Evolutionary conservation across 1,284 basidiomycete genomes (phyloP).

Genomic region (Ustilago tritici): DNA sequence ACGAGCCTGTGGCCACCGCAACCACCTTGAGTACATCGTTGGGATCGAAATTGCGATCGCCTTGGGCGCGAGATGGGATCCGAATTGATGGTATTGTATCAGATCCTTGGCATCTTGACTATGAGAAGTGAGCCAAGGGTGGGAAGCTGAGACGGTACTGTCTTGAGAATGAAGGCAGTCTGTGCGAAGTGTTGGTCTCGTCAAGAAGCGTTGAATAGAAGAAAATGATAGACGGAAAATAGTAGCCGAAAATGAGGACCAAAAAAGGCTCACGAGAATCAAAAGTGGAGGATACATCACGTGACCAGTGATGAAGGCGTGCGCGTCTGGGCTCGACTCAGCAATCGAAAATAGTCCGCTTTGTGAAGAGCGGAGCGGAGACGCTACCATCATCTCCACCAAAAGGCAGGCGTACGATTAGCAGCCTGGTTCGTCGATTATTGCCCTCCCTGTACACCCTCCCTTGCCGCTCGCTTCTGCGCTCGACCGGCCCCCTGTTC

Average conservation of each 20-base stretch:
- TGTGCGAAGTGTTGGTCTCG: not conserved
- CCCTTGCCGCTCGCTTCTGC: too few relatives aligned
- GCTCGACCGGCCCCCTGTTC: too few relatives aligned
- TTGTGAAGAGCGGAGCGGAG: too few relatives aligned
- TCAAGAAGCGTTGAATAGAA: not conserved
- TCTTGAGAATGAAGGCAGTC: not conserved
- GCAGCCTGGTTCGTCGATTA: too few relatives aligned
- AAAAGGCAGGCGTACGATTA: too few relatives aligned
- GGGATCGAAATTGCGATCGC: not conserved
- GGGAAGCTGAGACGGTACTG: not conserved
- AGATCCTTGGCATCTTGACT: not conserved
- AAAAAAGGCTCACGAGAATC: not conserved
- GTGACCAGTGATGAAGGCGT: not conserved
- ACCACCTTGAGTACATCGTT: not conserved
- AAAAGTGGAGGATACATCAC: slow-evolving; percentile 3
- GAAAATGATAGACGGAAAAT: not conserved
- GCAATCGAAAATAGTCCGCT: too few relatives aligned
- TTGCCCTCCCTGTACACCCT: too few relatives aligned
- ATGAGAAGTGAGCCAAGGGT: not conserved
- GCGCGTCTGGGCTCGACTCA: too few relatives aligned
- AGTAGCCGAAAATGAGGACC: not conserved
- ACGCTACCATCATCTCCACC: not conserved
- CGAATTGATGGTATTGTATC: not conserved
- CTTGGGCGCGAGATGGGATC: not conserved
- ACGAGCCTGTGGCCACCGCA: not conserved